Base-by-base conservation (phyloP, 2,329 filamentous ascomycete genomes). In the Berkeleyomyces rouxiae region DNA sequence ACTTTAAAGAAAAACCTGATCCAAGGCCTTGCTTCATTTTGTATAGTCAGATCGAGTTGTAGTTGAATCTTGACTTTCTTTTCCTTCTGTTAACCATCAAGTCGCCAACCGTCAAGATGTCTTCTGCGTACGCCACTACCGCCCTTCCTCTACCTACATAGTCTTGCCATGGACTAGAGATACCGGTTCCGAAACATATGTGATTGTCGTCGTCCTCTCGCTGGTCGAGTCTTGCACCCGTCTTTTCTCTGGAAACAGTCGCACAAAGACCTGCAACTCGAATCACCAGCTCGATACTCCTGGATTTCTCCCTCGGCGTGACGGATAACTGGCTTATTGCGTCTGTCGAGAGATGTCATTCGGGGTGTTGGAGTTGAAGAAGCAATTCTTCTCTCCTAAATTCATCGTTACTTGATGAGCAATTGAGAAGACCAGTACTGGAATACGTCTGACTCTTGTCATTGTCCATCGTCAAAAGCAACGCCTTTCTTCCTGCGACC, bases 151-250 rank as follows among this genome's bases (percentile, higher is more conserved):
- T 49, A 53, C 70, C 72, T 68, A 72, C 69, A 74, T 68, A 62
- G 16, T 61, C 61, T 37, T 62, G 47, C 49, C 62, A 64, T 65
- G 58, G 59, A 61, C 47, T 64, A 61, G 59, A 64, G 59, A 64
- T 31, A 46, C 43, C 46, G 49, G 64, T 47, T 58, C 40, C 46
- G 42, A 59, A 63, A 44, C 44, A 37, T 53, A 61, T 77, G 77
- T 83, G 84, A 87, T 89, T 88, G 86, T 88, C 82, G 83, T 82
- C 80, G 87, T 89, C 84, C 84, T 87, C 84, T 89, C 83, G 84
- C 87, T 90, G 84, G 85, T 39, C 43, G 58, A 62, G 60, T 44
- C 10, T 37, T 23, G 23, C 51, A 31, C 16, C 42, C 7, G 42
- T n/a, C 11, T 37, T n/a, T n/a, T 49, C 53, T 59, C 43, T 46